Base-by-base conservation (phyloP, 768 basidiomycete species). In the Suillus occidentalis region DNA sequence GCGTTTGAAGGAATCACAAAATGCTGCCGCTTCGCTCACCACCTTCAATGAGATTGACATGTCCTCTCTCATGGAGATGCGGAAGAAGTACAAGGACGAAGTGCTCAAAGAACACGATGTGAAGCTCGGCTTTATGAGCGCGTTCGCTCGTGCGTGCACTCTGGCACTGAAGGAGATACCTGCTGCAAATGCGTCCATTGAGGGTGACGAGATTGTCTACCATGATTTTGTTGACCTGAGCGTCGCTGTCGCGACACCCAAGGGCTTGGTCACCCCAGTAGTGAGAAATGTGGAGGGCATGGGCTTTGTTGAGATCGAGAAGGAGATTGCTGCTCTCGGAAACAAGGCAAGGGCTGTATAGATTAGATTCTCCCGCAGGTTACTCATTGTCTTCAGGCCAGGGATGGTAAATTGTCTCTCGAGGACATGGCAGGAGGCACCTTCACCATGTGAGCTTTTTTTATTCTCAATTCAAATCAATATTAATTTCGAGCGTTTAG, bases 21-120 rank as follows among this genome's bases (percentile, higher is more conserved):
- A 98, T 75, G 87, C 93, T 22, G 97, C 97, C 4, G 97, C 97
- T 58, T 96, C 95, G 59, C 79, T 99, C 64, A 99, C 97, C 40
- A 99, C 97, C 36, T 99, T 99, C 87, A 98, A 99, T 82, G 97
- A 99, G 80, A 94, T 99, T 74, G 97, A 99, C 82, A 99, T 99
- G 97, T 95, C 94, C 47, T 90, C 92, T 50, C 81, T 99, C 63
- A 92, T 97, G 82, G 89, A 90, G 49, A 88, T 99, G 89, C 92
- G 97, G 72, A 87, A 90, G 75, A 87, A 89, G 75, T 96, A 95
- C 87, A 99, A 99, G 84, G 95, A 97, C 68, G 82, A 85, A 52
- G 82, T 98, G 42, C 82, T 95, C 53, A 97, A 99, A 78, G 86
- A 89, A 73, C 91, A 95, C 70, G 96, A 95, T 59, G 89, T 99